Evolutionary conservation across 371 early-diverging fungal species (phyloP), one percentile per base, ranked within the genome.

Genomic region (Coemansia sp.): DNA sequence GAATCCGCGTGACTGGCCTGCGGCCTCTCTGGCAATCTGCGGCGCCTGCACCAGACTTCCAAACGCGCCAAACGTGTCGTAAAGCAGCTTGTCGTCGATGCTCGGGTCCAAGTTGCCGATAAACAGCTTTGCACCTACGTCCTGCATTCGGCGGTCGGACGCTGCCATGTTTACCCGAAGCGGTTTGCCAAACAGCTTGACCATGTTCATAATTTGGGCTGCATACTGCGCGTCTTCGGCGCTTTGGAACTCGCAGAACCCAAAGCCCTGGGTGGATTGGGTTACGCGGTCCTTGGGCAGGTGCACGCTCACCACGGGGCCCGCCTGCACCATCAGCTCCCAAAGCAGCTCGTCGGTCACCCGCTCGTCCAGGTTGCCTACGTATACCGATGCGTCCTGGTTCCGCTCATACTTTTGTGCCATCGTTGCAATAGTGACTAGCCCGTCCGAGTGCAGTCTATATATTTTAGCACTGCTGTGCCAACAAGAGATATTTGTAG

Each of bases 291-390:
- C 99, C 78, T 95, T 96, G 12, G 99, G 99, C 64, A 99, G 74
- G 77, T 96, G 93, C 10, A 98, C 95, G 72, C 94, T 94, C 11
- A 93, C 94, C 86, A 98, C 94, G 34, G 97, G 98, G 0, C 98
- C 99, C 6, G 94, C 98, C 78, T 99, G 99, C 49, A 96, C 86
- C 93, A 98, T 94, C 66, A 99, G 85, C 72, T 98, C 99, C 96
- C 97, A 99, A 33, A 99, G 78, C 46, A 98, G 77, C 11, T 92
- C 85, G 64, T 97, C 98, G 0, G 94, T 89, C 51, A 92, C 92
- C 42, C 94, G 85, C 65, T 97, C 98, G 71, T 98, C 98, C 54
- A 99, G 84, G 75, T 98, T 97, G 55, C 98, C 99, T 65, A 97
- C 89, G 72, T 97, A 99, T 52, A 97, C 88, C 33, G 98, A 95